Base-by-base conservation (phyloP, 2,329 filamentous ascomycete species). In the Aureobasidium zeae region DNA sequence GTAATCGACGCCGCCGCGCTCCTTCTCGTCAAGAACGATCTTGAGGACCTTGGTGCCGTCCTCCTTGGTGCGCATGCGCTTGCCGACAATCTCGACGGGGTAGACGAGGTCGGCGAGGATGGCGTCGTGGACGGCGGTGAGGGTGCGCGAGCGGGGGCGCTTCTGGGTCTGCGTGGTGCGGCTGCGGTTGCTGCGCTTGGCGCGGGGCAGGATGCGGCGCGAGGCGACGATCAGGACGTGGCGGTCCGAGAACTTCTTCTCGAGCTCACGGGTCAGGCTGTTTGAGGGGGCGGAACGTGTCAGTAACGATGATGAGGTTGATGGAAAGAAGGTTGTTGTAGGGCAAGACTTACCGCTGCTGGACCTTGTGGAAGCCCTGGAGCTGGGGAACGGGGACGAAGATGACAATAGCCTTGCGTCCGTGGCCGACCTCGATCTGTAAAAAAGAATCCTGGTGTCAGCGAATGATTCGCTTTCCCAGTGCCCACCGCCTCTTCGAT, bases 241-340 rank as follows among this genome's bases (percentile, higher is more conserved):
- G 73, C 91, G 91, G 80, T 98, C 91, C 56, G 91, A 96, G 86
- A 98, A 98, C 79, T 98, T 98, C 87, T 98, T 98, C 84, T 98
- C 91, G 67, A 98, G 88, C 80, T 98, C 91, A 74, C 91, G 91
- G 72, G 91, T 98, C 67, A 98, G 82, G 68, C 89, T 96, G 52
- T n/a, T n/a, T n/a, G n/a, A n/a, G n/a, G n/a, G n/a, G n/a, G n/a
- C n/a, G 10, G 9, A 21, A 9, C 8, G 36, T 30, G 11, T 53
- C 33, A 52, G 50, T 48, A 34, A 20, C 11, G 31, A 36, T 49
- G 45, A 6, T 5, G 7, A 8, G n/a, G 30, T 11, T 11, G 16
- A 21, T 9, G 28, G 12, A 24, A 6, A 33, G 4, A 36, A 9
- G 11, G 12, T 1, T 11, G 19, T 28, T 6, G 13, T 20, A 35